phyloP scores from a whole-genome alignment of 2,329 filamentous ascomycete species.

The Alternaria postmessia region DNA sequence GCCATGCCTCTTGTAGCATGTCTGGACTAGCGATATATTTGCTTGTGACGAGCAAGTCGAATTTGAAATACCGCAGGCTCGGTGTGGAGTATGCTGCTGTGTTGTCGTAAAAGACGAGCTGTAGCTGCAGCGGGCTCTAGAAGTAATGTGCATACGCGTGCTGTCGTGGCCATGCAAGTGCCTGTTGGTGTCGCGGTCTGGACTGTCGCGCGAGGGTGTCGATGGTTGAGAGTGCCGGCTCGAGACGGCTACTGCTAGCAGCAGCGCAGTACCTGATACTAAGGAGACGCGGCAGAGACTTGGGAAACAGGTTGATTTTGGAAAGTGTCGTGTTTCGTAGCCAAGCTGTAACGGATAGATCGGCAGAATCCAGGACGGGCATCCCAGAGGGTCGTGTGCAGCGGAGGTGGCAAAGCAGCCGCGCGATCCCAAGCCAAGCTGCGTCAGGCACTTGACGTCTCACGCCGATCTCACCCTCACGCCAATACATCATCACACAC shows the following conservation, averaged over 20 bases:
- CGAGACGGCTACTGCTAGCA: conserved; percentile 4
- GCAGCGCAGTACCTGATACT: background rate
- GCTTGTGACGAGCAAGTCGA: background rate
- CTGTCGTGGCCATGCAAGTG: conserved; percentile 21
- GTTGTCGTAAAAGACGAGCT: background rate
- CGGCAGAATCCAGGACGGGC: conserved; percentile 20
- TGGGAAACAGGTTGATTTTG: background rate
- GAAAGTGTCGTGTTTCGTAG: conserved; percentile 6
- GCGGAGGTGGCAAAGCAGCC: conserved; percentile 32
- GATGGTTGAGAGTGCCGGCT: conserved; percentile 14
- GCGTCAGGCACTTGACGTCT: conserved; percentile 32
- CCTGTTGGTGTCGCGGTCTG: conserved; percentile 23
- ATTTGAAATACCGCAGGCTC: background rate
- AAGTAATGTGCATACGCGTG: conserved; percentile 12
- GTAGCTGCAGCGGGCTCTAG: conserved; percentile 2
- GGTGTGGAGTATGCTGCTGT: background rate
- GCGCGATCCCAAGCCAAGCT: conserved; percentile 23
- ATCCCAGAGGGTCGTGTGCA: conserved; percentile 22
- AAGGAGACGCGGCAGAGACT: background rate
- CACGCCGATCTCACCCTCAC: conserved; percentile 25
- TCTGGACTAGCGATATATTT: conserved; percentile 3
- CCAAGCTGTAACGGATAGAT: conserved; percentile 19
- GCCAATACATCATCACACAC: conserved; percentile 7
- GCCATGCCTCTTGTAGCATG: background rate
- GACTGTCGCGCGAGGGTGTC: conserved; percentile 11